Conservation (phyloP, 805 yeast species). For the Metschnikowia peoriensis region DNA sequence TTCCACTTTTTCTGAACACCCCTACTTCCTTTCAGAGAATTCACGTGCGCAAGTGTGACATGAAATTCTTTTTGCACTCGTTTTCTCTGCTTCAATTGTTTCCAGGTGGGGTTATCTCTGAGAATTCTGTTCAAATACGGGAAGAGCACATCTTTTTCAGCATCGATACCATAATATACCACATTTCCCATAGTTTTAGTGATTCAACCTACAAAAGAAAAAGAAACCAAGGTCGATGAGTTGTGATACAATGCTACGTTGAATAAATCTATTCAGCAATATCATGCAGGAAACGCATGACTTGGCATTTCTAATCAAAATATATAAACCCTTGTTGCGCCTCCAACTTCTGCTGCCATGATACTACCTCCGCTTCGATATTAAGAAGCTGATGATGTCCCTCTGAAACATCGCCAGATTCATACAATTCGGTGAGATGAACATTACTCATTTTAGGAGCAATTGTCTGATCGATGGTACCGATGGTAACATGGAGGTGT, state of each 20-base stretch:
- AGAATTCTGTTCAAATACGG: conserved; percentile 13
- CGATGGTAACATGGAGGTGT: conserved; percentile 68
- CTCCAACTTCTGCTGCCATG: conserved; percentile 7
- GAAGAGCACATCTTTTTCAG: not conserved
- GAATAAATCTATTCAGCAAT: no score
- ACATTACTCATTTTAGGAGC: conserved; percentile 15
- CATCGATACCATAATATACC: conserved; percentile 10
- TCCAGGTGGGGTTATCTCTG: conserved; percentile 17
- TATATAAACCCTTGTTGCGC: conserved; percentile 12
- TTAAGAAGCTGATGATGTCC: conserved; percentile 8
- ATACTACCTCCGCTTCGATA: conserved; percentile 6
- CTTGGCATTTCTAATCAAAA: conserved; percentile 1
- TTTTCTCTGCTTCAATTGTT: conserved; percentile 22
- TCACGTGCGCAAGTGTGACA: conserved; percentile 58
- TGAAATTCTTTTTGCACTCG: conserved; percentile 59
- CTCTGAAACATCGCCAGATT: not conserved
- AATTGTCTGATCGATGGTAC: conserved; percentile 35
- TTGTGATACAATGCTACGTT: no score
- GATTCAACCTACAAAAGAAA: not conserved
- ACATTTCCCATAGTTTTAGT: not conserved
- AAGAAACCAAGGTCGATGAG: no score
- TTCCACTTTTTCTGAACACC: not conserved
- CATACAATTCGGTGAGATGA: conserved; percentile 10
- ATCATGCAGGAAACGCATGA: not conserved
- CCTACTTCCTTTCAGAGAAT: not conserved